Evolutionary conservation across 148 eudicot species (phyloP).

Genomic region (Selenicereus undatus): DNA sequence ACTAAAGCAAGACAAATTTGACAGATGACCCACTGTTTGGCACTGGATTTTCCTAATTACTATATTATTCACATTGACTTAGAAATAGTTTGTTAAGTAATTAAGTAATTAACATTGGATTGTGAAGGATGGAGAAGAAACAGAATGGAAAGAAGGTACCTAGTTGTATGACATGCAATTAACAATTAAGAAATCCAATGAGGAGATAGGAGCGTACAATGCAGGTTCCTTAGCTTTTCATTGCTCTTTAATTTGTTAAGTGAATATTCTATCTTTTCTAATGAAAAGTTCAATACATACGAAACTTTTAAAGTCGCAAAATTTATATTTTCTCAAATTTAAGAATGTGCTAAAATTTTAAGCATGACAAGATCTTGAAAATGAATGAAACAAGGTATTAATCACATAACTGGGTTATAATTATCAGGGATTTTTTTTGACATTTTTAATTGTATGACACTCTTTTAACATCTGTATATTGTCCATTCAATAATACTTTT

Average conservation of each 20-base stretch:
- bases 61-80: neutral
- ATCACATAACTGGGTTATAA: too few relatives aligned
- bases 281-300: too few relatives aligned
- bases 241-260: neutral
- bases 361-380: too few relatives aligned
- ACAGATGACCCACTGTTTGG: neutral
- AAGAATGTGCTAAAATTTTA: too few relatives aligned
- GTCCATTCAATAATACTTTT: too few relatives aligned
- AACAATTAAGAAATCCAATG: neutral
- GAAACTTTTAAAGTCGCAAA: too few relatives aligned
- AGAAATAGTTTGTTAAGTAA: neutral
- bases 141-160: neutral
- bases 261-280: neutral
- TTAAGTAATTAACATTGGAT: neutral
- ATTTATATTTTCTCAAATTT: too few relatives aligned
- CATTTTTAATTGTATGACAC: too few relatives aligned
- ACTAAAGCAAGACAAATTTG: slow-evolving; percentile 8
- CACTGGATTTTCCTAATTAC: neutral
- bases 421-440: too few relatives aligned
- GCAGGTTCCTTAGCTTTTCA: neutral
- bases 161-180: neutral
- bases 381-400: too few relatives aligned
- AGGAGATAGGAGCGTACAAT: neutral
- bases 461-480: too few relatives aligned
- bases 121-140: neutral